A percentile compares a stretch with the other conserved stretches of the same genome.
Conservation (phyloP, 208 protist genomes). For the Trypanosomatidae sp. region DNA sequence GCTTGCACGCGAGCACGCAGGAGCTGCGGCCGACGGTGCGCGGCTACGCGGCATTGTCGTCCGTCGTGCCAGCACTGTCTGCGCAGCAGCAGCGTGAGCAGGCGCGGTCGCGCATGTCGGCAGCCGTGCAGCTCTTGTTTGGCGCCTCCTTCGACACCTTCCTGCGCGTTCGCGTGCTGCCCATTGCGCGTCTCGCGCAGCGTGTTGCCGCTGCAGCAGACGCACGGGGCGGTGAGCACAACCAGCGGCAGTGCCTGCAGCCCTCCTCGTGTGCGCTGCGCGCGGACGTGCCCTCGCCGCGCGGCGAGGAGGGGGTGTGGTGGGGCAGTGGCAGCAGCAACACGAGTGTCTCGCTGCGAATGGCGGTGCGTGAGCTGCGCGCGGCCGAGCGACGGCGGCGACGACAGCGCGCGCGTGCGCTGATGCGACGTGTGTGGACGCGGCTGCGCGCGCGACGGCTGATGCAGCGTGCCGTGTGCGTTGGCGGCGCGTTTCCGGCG, state of each 20-base stretch:
- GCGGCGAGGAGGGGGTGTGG: no score
- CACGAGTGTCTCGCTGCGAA: conserved; percentile 13
- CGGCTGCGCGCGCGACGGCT: conserved; percentile 32
- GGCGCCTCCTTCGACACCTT: conserved; percentile 17
- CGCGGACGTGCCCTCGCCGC: no score
- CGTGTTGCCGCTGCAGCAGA: conserved; percentile 6
- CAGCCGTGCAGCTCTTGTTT: conserved; percentile 8
- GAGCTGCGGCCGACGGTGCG: conserved; percentile 12
- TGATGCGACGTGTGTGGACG: conserved; percentile 31
- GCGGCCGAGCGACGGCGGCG: conserved; percentile 11
- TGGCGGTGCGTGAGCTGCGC: conserved; percentile 28
- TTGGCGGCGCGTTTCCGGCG: conserved; percentile 26
- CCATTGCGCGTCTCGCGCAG: conserved; percentile 16
- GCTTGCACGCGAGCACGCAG: neutral
- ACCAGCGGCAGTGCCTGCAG: no score
- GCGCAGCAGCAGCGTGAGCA: conserved; percentile 3
- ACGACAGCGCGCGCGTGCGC: conserved; percentile 9
- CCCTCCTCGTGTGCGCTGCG: no score
- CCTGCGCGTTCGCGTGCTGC: conserved; percentile 20
- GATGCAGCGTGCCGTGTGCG: conserved; percentile 11
- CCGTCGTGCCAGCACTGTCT: neutral
- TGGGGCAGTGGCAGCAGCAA: neutral
- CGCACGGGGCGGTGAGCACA: no score
- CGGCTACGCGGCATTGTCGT: conserved; percentile 1
- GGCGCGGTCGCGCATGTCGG: conserved; percentile 3